Evolutionary conservation across 2,329 filamentous ascomycete genomes (phyloP).

Genomic region (Colletotrichum nymphaeae): DNA sequence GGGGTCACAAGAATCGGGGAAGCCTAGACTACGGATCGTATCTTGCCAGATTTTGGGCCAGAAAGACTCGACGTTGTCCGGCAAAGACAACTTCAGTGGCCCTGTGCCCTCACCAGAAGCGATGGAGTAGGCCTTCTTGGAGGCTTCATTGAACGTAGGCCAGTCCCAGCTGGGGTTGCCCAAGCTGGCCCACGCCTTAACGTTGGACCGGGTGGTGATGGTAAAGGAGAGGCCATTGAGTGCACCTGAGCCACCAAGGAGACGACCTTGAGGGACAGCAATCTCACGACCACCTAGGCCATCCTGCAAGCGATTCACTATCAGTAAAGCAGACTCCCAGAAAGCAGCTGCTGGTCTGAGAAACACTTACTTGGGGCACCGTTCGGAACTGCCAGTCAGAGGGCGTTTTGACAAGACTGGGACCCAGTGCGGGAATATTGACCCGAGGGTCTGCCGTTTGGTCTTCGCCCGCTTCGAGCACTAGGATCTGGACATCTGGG

Average conservation of each 20-base stretch:
- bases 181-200: slow-evolving; percentile 43
- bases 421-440: slow-evolving; percentile 41
- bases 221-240: slow-evolving; percentile 43
- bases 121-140: slow-evolving; percentile 31
- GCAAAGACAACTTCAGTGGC: slow-evolving; percentile 36
- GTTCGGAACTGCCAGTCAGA: slow-evolving; percentile 42
- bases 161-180: slow-evolving; percentile 45
- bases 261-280: slow-evolving; percentile 37
- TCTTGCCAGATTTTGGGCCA: slow-evolving; percentile 38
- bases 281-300: slow-evolving; percentile 37
- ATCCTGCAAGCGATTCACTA: slow-evolving; percentile 1
- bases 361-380: slow-evolving; percentile 38
- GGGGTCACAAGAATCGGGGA: slow-evolving; percentile 35
- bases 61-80: slow-evolving; percentile 27
- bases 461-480: slow-evolving; percentile 45
- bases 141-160: slow-evolving; percentile 34
- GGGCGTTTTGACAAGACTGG: slow-evolving; percentile 40
- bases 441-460: slow-evolving; percentile 40
- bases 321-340: not conserved
- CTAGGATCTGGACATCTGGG: slow-evolving; percentile 37
- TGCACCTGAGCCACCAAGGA: slow-evolving; percentile 43
- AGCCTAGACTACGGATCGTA: slow-evolving; percentile 37
- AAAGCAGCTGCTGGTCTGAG: not conserved
- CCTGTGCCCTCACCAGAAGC: slow-evolving; percentile 21
- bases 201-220: slow-evolving; percentile 36